These are phyloP conservation scores for Staphylotrichum longicolle DNA, from an alignment of 495 filamentous ascomycete species.

Conservation along the genomic window DNA sequence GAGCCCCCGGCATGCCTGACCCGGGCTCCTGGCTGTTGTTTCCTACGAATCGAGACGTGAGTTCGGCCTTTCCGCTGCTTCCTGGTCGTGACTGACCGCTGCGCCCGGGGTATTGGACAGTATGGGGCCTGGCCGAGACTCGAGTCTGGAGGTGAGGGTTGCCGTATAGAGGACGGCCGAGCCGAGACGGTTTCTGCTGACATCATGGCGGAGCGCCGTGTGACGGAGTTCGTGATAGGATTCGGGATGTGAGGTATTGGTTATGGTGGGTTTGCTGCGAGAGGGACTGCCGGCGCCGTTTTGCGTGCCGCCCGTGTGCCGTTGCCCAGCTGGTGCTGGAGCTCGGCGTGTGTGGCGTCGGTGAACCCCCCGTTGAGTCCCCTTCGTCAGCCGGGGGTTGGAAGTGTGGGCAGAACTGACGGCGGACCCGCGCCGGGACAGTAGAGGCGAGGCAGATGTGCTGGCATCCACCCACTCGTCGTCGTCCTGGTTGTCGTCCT, in stretches of 20 bases:
- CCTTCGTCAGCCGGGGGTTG: slow-evolving; percentile 24
- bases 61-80: slow-evolving; percentile 47
- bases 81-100: slow-evolving; percentile 34
- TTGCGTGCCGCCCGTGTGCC: slow-evolving; percentile 4
- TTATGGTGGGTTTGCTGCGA: slow-evolving; percentile 38
- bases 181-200: slow-evolving; percentile 55
- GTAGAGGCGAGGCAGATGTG: slow-evolving; percentile 52
- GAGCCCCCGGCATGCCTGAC: slow-evolving; percentile 33
- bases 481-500: slow-evolving; percentile 44
- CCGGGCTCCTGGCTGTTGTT: slow-evolving; percentile 40
- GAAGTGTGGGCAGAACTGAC: slow-evolving; percentile 40
- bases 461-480: slow-evolving; percentile 59
- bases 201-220: slow-evolving; percentile 58
- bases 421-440: slow-evolving; percentile 50
- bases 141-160: slow-evolving; percentile 35
- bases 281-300: slow-evolving; percentile 20
- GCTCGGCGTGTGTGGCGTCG: slow-evolving; percentile 2
- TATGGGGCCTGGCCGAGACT: slow-evolving; percentile 17
- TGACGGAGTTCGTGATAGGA: slow-evolving; percentile 57
- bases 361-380: background rate
- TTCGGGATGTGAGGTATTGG: slow-evolving; percentile 55
- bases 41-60: slow-evolving; percentile 52
- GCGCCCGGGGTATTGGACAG: slow-evolving; percentile 35
- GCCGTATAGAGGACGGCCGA: slow-evolving; percentile 38
- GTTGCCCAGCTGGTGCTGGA: background rate